Base-by-base conservation (phyloP, 2,329 filamentous ascomycete species). In the Phaeophleospora eucalypticola region DNA sequence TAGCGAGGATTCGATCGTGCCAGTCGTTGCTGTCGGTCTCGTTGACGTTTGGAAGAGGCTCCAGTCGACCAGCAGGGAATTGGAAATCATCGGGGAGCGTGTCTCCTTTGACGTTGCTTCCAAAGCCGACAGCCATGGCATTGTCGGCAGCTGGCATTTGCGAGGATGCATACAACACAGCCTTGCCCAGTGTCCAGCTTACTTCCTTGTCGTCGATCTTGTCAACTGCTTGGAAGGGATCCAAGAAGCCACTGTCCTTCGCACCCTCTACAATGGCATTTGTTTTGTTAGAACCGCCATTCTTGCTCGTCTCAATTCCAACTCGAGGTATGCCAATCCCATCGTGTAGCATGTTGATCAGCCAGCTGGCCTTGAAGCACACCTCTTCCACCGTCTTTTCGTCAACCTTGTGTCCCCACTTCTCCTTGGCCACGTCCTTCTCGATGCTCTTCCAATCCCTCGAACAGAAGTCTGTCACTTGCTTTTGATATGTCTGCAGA, bases 281-380 rank as follows among this genome's bases (percentile, higher is more conserved):
- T 1, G 88, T 89, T 8, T 81, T 78, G 62, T 95, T 95, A 48
- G 81, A 75, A 12, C 71, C 72, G 0, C 75, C 72, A 6, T 66
- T 73, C 58, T 95, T 54, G 39, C 56, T 45, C 10, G 57, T 50
- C 48, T 68, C 91, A 12, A 95, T 69, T 0, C 87, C 89, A 4
- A 93, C 76, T 41, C 90, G 80, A 4, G 94, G 94, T 42, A 98
- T 83, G 0, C 93, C 94, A 55, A 98, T 96, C 2, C 93, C 93
- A 53, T 96, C 88, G 61, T 98, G 91, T 3, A 98, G 76, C 62
- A 98, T 84, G 59, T 94, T 98, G 64, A 98, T 95, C 36, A 98
- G 75, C 93, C 94, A 98, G 4, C 89, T 93, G 0, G 93, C 90
- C 67, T 98, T 98, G 77, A 98, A 98, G 66, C 93, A 98, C 1